A percentile compares a stretch with the other conserved stretches of the same genome.
Evolutionary conservation across 805 yeast species (phyloP).

Genomic region (Wickerhamomyces rabaulensis): DNA sequence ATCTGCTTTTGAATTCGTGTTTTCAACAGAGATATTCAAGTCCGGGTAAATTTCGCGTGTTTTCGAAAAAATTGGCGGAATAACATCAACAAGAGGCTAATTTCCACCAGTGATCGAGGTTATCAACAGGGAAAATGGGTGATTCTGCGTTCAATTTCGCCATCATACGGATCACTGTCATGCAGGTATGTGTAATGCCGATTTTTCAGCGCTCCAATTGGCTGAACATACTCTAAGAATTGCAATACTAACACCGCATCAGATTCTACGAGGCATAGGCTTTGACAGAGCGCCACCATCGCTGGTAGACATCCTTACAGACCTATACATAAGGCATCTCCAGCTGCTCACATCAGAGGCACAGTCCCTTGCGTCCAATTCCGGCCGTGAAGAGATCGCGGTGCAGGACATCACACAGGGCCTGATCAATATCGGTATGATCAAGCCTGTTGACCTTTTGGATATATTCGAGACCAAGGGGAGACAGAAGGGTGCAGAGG

Average conservation of each 20-base stretch:
- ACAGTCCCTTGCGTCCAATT: conserved; percentile 39
- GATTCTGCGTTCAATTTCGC: conserved; percentile 39
- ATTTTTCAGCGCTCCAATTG: neutral
- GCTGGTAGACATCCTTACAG: conserved; percentile 72
- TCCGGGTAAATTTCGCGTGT: neutral
- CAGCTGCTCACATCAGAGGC: conserved; percentile 48
- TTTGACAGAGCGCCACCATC: conserved; percentile 73
- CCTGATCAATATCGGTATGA: conserved; percentile 53
- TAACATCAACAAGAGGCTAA: neutral
- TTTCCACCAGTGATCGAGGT: neutral
- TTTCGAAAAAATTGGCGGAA: no score
- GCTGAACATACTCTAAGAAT: neutral
- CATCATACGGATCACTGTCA: conserved; percentile 42
- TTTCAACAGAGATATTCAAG: neutral
- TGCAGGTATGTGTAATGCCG: conserved; percentile 31
- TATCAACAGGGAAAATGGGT: conserved; percentile 11
- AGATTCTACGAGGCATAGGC: conserved; percentile 73
- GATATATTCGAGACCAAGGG: conserved; percentile 49
- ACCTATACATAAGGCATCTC: conserved; percentile 63
- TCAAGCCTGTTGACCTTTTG: conserved; percentile 51
- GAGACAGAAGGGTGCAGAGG: conserved; percentile 42
- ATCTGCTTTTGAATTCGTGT: neutral
- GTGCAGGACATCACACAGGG: conserved; percentile 72
- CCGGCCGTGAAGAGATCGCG: conserved; percentile 41
- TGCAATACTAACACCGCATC: neutral